These are phyloP conservation scores for Aspergillus nidulans DNA, from an alignment of 495 filamentous ascomycete species.

Conservation along the genomic window DNA sequence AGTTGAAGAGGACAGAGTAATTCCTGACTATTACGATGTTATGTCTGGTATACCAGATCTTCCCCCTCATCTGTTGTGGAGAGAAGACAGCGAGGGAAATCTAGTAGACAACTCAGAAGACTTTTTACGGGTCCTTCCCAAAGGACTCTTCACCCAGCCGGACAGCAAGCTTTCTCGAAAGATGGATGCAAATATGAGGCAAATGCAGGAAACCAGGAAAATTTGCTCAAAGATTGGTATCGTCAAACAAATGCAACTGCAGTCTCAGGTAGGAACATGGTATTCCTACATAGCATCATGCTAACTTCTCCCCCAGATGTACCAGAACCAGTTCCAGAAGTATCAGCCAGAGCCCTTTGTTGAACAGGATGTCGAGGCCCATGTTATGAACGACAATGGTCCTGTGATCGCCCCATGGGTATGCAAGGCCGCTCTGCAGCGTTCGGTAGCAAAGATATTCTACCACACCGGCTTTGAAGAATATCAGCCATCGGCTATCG, in stretches of 20 bases:
- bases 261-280: slow-evolving; percentile 70
- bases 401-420: slow-evolving; percentile 77
- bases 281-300: not conserved
- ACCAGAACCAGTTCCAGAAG: slow-evolving; percentile 96
- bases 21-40: slow-evolving; percentile 93
- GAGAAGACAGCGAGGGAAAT: slow-evolving; percentile 79
- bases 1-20: slow-evolving; percentile 67
- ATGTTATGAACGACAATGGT: slow-evolving; percentile 82
- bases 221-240: slow-evolving; percentile 93
- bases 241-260: slow-evolving; percentile 99
- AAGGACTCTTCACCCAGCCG: slow-evolving; percentile 72
- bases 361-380: slow-evolving; percentile 77
- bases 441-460: slow-evolving; percentile 89
- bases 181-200: slow-evolving; percentile 84
- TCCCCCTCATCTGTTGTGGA: slow-evolving; percentile 69
- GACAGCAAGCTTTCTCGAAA: slow-evolving; percentile 70
- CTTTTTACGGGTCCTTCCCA: slow-evolving; percentile 66
- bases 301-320: slow-evolving; percentile 59
- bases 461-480: slow-evolving; percentile 98
- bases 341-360: slow-evolving; percentile 89
- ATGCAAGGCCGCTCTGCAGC: slow-evolving; percentile 77
- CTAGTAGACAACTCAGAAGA: slow-evolving; percentile 82
- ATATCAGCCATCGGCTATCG: slow-evolving; percentile 89
- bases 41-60: slow-evolving; percentile 84
- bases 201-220: slow-evolving; percentile 96